Conservation (phyloP, 768 basidiomycete species). For the Boletus insuetus region DNA sequence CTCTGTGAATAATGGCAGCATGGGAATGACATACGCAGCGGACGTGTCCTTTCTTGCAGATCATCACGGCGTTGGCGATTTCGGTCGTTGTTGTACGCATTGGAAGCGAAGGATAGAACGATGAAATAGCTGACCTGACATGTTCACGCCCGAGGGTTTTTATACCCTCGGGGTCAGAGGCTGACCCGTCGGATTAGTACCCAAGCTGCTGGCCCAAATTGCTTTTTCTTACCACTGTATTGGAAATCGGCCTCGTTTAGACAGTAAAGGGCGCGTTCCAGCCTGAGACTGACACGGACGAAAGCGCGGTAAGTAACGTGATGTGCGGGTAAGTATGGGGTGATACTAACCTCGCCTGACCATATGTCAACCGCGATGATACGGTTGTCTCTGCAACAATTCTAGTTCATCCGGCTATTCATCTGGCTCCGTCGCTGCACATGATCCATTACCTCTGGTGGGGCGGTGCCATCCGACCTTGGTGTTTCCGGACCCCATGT, state of each 20-base stretch:
- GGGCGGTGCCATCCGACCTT: no score
- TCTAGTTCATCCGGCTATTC: no score
- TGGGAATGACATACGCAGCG: background rate
- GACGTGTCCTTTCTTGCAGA: background rate
- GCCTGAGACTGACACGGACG: no score
- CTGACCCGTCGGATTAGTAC: background rate
- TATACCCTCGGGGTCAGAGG: background rate
- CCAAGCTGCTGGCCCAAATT: background rate
- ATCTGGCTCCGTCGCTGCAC: no score
- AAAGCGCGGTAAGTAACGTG: no score
- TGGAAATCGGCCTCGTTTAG: background rate
- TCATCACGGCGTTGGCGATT: background rate
- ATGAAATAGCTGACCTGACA: background rate
- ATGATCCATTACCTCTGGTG: no score
- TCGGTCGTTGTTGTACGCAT: background rate
- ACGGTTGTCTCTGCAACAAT: no score
- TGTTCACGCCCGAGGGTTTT: background rate
- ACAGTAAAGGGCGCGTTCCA: no score
- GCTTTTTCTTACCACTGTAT: background rate
- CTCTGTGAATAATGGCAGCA: background rate
- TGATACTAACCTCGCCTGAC: no score
- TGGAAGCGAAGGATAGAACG: background rate
- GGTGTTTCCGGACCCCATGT: no score
- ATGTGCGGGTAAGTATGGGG: no score
- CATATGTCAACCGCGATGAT: no score